Conservation (phyloP, 306 rosid genomes). For the Fragaria nilgerrensis region DNA sequence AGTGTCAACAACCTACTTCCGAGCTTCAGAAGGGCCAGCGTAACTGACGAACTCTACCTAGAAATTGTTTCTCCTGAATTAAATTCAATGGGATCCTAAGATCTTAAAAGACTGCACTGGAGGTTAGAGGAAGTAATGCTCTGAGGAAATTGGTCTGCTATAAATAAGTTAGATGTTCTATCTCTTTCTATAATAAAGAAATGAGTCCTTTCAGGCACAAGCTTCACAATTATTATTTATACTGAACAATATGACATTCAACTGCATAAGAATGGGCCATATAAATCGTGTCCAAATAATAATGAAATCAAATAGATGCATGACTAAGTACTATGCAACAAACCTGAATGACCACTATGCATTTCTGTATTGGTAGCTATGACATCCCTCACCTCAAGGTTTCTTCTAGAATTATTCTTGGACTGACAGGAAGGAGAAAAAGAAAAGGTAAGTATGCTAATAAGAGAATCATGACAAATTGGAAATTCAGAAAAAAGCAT, state of each 20-base stretch:
- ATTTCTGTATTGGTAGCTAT: conserved; percentile 8
- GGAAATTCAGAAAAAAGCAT: not conserved
- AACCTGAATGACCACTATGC: conserved; percentile 23
- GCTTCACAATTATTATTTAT: not conserved
- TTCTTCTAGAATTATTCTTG: conserved; percentile 32
- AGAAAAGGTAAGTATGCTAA: not conserved
- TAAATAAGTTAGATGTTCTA: not conserved
- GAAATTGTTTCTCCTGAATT: not conserved
- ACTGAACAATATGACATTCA: not conserved
- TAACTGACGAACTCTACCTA: not conserved
- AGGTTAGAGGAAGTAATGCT: not conserved
- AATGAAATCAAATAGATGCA: not conserved
- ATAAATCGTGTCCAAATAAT: not conserved
- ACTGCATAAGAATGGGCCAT: not conserved
- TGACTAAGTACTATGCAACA: not conserved
- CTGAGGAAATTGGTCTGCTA: not conserved
- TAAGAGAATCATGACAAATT: not conserved
- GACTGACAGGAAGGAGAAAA: conserved; percentile 26
- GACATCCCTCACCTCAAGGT: conserved; percentile 21
- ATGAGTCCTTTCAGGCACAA: not conserved
- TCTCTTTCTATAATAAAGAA: not conserved
- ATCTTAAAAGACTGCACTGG: not conserved
- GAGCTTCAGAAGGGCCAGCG: not conserved
- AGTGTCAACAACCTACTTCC: not conserved
- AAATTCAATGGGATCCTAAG: not conserved